Evolutionary conservation across 164 flowering plant species (phyloP).

Genomic region (Aristolochia californica): DNA sequence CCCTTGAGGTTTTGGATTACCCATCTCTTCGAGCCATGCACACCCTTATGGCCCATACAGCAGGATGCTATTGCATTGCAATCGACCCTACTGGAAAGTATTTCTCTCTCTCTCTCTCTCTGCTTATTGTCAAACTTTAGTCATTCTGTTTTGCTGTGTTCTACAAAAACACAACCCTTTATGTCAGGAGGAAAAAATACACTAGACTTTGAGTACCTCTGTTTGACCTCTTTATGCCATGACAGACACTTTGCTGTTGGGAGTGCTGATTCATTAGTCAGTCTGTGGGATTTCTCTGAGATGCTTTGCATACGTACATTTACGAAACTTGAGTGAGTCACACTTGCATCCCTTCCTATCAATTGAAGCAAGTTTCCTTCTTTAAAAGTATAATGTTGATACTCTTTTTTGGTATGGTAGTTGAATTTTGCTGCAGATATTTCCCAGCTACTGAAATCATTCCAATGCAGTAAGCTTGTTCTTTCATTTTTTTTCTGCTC

Average conservation of each 20-base stretch:
- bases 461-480: not conserved
- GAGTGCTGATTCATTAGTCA: constrained; percentile 97
- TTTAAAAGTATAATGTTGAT: not conserved
- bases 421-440: too few species aligned
- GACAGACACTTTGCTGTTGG: constrained; percentile 96
- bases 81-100: constrained; percentile 94
- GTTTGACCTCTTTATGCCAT: not conserved
- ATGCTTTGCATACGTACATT: constrained; percentile 94
- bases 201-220: not conserved
- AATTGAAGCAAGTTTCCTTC: not conserved
- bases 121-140: not conserved
- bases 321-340: constrained; percentile 90
- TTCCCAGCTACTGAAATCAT: not conserved
- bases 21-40: constrained; percentile 76
- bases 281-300: constrained; percentile 96
- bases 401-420: too few species aligned
- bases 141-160: not conserved
- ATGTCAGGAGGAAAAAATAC: not conserved
- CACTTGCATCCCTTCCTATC: not conserved
- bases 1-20: constrained; percentile 85
- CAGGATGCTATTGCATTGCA: constrained; percentile 98
- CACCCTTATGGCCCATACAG: constrained; percentile 93
- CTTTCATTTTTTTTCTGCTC: constrained; percentile 12
- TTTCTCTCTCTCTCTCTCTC: not conserved
- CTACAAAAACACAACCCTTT: not conserved